These are phyloP conservation scores for Acacia pycnantha DNA, from an alignment of 331 rosid species.

Conservation along the genomic window DNA sequence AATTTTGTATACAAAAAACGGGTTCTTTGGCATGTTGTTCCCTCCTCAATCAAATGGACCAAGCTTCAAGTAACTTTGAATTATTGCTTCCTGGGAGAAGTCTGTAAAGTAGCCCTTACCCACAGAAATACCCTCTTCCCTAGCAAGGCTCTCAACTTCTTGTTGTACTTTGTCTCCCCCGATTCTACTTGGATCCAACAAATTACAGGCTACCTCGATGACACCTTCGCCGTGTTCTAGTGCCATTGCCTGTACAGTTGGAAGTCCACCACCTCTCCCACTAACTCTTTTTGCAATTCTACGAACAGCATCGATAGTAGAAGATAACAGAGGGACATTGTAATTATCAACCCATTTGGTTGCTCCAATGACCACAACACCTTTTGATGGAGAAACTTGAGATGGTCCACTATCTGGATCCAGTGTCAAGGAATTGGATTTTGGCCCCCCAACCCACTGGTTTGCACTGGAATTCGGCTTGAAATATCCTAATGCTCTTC, in stretches of 20 bases:
- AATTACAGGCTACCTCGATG: conserved; percentile 86
- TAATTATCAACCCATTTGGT: conserved; percentile 89
- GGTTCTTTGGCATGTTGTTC: not conserved
- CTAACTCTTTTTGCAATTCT: conserved; percentile 66
- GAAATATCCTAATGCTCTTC: conserved; percentile 65
- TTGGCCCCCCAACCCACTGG: conserved; percentile 67
- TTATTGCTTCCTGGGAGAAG: conserved; percentile 60
- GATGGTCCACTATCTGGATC: conserved; percentile 74
- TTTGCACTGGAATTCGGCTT: conserved; percentile 44
- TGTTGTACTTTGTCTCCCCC: conserved; percentile 69
- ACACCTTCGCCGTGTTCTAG: conserved; percentile 67
- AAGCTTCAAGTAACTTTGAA: conserved; percentile 55
- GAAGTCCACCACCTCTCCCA: conserved; percentile 84
- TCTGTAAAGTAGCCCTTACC: conserved; percentile 85
- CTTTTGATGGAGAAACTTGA: conserved; percentile 51
- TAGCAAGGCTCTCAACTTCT: conserved; percentile 71
- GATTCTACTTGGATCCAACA: conserved; percentile 71
- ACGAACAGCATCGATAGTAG: conserved; percentile 46
- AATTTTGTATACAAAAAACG: not conserved
- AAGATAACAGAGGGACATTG: conserved; percentile 66
- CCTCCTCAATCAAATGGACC: conserved; percentile 40
- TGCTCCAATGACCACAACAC: conserved; percentile 78
- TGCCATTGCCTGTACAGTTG: conserved; percentile 90
- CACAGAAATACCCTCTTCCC: conserved; percentile 61
- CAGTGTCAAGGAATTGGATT: conserved; percentile 47